Evolutionary conservation across 345 rosid genomes (phyloP).

Genomic region (Eucalyptus pauciflora): DNA sequence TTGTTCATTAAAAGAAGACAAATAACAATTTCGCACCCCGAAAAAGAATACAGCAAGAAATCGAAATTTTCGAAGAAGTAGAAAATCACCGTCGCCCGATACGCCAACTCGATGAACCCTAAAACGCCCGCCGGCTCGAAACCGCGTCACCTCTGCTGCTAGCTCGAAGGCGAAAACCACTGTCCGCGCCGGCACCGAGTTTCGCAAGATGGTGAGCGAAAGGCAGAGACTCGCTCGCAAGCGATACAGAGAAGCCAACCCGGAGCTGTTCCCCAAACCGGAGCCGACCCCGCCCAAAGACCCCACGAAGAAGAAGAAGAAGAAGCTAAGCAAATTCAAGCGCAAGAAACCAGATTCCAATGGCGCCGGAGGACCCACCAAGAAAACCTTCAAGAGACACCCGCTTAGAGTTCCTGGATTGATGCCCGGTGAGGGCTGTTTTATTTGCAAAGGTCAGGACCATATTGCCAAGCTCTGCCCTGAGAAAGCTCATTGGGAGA

Average conservation of each 20-base stretch:
- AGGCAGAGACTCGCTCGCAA: constrained; percentile 75
- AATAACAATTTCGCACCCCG: neutral
- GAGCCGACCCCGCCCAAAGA: constrained; percentile 64
- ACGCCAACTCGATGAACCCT: neutral
- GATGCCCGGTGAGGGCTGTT: constrained; percentile 94
- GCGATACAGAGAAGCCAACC: constrained; percentile 44
- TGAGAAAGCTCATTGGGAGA: constrained; percentile 79
- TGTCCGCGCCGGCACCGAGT: neutral
- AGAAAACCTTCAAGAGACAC: constrained; percentile 38
- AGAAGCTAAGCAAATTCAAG: constrained; percentile 26
- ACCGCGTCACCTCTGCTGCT: neutral
- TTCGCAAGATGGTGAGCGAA: constrained; percentile 50
- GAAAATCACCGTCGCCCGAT: neutral
- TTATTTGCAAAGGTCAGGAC: constrained; percentile 60
- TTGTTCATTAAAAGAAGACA: neutral
- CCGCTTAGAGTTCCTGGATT: constrained; percentile 88
- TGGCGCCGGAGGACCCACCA: constrained; percentile 12
- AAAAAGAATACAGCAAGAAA: neutral
- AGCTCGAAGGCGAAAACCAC: neutral
- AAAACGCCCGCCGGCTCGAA: neutral
- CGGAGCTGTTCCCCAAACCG: constrained; percentile 53
- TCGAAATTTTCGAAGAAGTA: neutral
- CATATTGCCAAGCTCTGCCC: constrained; percentile 88
- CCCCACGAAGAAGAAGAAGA: constrained; percentile 51
- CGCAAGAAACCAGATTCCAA: constrained; percentile 24